These are phyloP conservation scores for Acer negundo DNA, from an alignment of 345 rosid genomes.

Conservation along the genomic window DNA sequence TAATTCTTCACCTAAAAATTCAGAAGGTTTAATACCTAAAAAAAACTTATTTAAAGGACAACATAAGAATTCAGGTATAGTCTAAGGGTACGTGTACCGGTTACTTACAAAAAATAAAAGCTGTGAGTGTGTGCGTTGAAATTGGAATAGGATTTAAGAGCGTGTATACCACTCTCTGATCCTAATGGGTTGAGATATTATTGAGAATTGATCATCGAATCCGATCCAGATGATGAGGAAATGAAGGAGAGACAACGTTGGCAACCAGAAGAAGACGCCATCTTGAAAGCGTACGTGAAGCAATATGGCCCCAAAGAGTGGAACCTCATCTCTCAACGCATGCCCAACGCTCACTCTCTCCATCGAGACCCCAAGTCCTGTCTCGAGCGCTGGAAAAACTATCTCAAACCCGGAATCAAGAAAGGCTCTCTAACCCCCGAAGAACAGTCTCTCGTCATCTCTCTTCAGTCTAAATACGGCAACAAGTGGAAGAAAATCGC, in stretches of 20 bases:
- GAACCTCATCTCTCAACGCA: constrained; percentile 52
- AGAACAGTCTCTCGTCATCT: constrained; percentile 47
- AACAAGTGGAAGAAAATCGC: constrained; percentile 63
- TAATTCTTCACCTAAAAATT: too few species aligned
- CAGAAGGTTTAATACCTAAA: too few species aligned
- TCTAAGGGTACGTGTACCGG: too few species aligned
- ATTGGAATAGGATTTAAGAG: too few species aligned
- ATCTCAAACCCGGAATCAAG: constrained; percentile 57
- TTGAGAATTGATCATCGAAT: background rate
- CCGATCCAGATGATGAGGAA: constrained; percentile 19
- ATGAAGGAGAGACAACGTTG: constrained; percentile 70
- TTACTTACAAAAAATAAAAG: too few species aligned
- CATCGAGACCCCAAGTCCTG: constrained; percentile 55
- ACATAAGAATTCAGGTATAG: too few species aligned
- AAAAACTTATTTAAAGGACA: too few species aligned
- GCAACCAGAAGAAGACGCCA: constrained; percentile 54
- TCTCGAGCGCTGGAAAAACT: constrained; percentile 57
- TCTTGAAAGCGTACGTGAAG: constrained; percentile 45
- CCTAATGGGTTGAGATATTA: too few species aligned
- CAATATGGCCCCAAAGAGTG: constrained; percentile 62
- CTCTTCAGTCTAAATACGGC: constrained; percentile 51
- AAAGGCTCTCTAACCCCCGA: constrained; percentile 49
- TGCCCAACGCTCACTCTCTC: constrained; percentile 31
- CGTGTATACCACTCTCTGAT: background rate
- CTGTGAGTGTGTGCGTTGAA: too few species aligned